Evolutionary conservation across 164 flowering plant genomes (phyloP).

Genomic region (Magnolia kwangsiensis): DNA sequence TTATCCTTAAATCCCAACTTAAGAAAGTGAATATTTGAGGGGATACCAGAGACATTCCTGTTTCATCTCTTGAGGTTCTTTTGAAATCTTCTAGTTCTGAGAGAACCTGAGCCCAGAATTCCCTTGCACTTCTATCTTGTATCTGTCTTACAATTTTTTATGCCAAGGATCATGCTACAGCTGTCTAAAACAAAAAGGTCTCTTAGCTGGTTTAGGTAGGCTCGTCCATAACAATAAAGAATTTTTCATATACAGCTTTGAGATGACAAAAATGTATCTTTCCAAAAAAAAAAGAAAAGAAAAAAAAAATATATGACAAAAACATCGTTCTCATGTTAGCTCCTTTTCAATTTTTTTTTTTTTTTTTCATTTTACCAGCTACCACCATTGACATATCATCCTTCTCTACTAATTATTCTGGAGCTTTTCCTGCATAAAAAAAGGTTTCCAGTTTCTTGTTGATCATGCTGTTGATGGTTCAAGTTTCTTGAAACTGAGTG

Average conservation of each 20-base stretch:
- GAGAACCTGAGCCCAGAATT: background rate
- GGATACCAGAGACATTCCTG: background rate
- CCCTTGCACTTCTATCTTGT: background rate
- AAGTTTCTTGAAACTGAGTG: conserved; percentile 3
- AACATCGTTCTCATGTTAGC: too few relatives aligned
- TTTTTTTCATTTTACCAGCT: background rate
- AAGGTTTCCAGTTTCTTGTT: background rate
- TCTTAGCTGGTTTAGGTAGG: too few relatives aligned
- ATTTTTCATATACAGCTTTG: background rate
- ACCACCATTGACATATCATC: background rate
- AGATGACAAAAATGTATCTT: too few relatives aligned
- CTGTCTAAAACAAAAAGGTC: background rate
- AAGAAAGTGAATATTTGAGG: background rate
- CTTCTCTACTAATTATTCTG: background rate
- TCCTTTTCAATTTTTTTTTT: too few relatives aligned
- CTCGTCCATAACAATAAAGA: background rate
- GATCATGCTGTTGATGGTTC: conserved; percentile 1
- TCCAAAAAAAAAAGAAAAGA: too few relatives aligned
- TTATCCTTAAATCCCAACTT: background rate
- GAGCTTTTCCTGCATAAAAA: too few relatives aligned
- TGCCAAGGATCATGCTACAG: background rate
- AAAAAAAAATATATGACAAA: too few relatives aligned
- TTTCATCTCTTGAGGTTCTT: background rate
- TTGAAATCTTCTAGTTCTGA: background rate
- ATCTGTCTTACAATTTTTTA: too few relatives aligned